Evolutionary conservation across 129 eudicot genomes (phyloP).

Genomic region (Artemisia argyi): DNA sequence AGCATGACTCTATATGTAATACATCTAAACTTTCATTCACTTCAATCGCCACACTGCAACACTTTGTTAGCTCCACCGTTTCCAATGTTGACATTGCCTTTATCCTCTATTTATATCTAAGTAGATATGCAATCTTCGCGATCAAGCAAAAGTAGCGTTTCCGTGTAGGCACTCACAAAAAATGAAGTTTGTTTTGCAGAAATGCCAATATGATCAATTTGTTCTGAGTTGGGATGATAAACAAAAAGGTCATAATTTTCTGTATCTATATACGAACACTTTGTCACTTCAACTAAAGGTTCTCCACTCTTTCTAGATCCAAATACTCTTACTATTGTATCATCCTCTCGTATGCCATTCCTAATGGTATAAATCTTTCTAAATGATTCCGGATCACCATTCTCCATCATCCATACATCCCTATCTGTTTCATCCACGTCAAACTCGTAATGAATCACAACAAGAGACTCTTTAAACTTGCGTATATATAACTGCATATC

Average conservation of each 20-base stretch:
- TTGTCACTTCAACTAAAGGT: neutral
- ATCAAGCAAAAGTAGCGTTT: slow-evolving; percentile 1
- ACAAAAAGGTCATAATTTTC: neutral
- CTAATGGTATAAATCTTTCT: neutral
- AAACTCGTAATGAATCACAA: neutral
- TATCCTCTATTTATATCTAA: too few species aligned
- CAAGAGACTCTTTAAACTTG: neutral
- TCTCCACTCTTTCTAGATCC: neutral
- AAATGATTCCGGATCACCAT: neutral
- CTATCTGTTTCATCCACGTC: neutral
- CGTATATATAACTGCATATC: neutral
- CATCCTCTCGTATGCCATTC: neutral
- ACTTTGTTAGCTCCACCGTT: too few species aligned
- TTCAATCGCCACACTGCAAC: too few species aligned
- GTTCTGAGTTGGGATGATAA: neutral
- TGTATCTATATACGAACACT: neutral
- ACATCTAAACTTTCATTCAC: too few species aligned
- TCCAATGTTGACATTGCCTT: too few species aligned
- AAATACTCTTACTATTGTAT: neutral
- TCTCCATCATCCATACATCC: neutral
- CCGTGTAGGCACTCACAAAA: neutral
- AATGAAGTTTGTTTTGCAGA: neutral
- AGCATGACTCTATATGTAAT: too few species aligned
- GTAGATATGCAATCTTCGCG: neutral
- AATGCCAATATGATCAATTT: neutral